Conservation (phyloP, 2,329 filamentous ascomycete genomes). For the Leptographium procerum region DNA sequence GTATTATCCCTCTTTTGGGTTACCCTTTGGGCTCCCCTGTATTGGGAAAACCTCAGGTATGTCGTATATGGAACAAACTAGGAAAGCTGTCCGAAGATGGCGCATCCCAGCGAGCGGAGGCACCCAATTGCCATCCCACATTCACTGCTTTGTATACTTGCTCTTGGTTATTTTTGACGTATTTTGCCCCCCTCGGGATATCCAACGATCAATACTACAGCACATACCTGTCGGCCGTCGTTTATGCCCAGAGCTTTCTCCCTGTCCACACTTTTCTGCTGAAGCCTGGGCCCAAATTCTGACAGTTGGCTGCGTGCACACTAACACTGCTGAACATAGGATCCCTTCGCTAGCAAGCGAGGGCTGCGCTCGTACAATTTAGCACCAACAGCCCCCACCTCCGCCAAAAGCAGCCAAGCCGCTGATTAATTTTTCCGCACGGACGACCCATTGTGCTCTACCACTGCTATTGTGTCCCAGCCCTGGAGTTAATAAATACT, state of each 20-base stretch:
- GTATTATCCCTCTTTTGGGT: too few species aligned
- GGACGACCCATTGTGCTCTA: neutral
- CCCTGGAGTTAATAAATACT: neutral
- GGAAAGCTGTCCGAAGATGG: neutral
- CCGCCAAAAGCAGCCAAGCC: conserved; percentile 1
- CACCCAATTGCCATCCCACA: neutral
- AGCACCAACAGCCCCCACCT: neutral
- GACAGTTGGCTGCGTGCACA: neutral
- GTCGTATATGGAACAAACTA: neutral
- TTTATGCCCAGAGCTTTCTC: neutral
- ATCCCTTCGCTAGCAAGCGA: neutral
- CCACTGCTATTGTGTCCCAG: neutral
- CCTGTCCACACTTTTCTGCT: too few species aligned
- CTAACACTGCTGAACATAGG: neutral
- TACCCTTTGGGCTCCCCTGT: neutral
- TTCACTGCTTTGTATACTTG: neutral
- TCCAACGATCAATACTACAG: too few species aligned
- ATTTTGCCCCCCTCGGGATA: neutral
- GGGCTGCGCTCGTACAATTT: neutral
- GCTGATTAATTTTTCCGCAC: neutral
- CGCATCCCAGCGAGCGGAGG: neutral
- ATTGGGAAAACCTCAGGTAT: neutral
- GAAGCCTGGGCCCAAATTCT: too few species aligned
- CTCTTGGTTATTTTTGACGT: neutral
- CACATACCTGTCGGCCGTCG: neutral